These are phyloP conservation scores for Thamnidium elegans DNA, from an alignment of 192 early-diverging fungal genomes.

Conservation along the genomic window DNA sequence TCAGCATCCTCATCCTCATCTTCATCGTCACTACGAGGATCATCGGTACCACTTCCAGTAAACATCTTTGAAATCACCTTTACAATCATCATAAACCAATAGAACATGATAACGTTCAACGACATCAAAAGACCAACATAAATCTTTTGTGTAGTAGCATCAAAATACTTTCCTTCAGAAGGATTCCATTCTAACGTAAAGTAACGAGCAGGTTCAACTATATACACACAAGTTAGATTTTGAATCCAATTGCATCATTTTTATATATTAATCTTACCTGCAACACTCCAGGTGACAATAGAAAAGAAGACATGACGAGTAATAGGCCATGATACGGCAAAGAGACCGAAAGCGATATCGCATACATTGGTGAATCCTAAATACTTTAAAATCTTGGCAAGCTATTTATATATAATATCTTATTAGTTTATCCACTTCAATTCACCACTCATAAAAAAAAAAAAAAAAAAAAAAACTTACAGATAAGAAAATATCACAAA, in stretches of 20 bases:
- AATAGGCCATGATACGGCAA: slow-evolving; percentile 71
- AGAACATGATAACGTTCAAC: slow-evolving; percentile 68
- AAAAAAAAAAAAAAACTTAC: slow-evolving; percentile 34
- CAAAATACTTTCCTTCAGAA: slow-evolving; percentile 54
- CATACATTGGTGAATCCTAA: slow-evolving; percentile 55
- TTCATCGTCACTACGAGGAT: slow-evolving; percentile 61
- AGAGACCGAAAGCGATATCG: slow-evolving; percentile 70
- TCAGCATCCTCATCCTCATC: slow-evolving; percentile 1
- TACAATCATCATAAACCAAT: slow-evolving; percentile 77
- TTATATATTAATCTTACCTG: slow-evolving; percentile 5
- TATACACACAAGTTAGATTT: background rate
- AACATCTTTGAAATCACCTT: slow-evolving; percentile 54
- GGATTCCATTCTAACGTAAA: slow-evolving; percentile 57
- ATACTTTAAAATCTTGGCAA: slow-evolving; percentile 83
- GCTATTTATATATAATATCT: slow-evolving; percentile 18
- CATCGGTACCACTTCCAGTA: slow-evolving; percentile 58
- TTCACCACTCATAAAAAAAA: background rate
- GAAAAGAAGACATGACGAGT: slow-evolving; percentile 73
- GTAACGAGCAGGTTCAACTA: slow-evolving; percentile 43
- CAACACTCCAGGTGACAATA: slow-evolving; percentile 60
- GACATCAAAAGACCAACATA: slow-evolving; percentile 61
- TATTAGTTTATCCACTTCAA: background rate
- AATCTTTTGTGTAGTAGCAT: slow-evolving; percentile 43
- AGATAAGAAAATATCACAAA: slow-evolving; percentile 74
- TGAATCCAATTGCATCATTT: background rate